Percentiles rank a stretch among this genome's conserved stretches.
Evolutionary conservation across 441 rosid species (phyloP).

Genomic region (Jatropha podagrica): DNA sequence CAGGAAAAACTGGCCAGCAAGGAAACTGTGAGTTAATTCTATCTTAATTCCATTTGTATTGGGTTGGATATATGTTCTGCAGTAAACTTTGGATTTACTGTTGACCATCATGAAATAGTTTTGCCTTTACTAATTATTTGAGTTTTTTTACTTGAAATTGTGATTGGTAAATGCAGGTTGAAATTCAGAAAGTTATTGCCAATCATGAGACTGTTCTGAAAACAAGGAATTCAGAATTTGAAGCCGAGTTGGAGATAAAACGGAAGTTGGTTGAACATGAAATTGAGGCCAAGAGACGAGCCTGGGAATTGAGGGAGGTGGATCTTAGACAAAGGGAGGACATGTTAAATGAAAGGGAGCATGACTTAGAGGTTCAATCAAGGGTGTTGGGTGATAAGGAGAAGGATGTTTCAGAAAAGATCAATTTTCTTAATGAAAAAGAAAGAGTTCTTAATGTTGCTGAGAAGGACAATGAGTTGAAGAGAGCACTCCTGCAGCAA

Average conservation of each 20-base stretch:
- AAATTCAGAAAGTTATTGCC: constrained; percentile 56
- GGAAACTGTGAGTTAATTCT: constrained; percentile 64
- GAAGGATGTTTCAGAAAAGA: constrained; percentile 63
- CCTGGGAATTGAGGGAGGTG: constrained; percentile 87
- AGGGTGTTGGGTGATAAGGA: constrained; percentile 63
- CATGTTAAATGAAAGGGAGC: constrained; percentile 62
- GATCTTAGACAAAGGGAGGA: constrained; percentile 74
- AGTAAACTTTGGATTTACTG: background rate
- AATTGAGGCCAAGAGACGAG: constrained; percentile 77
- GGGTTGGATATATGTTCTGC: background rate
- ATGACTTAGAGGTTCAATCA: constrained; percentile 69
- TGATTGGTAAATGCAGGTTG: constrained; percentile 50
- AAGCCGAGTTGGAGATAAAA: constrained; percentile 69
- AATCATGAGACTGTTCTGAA: constrained; percentile 60
- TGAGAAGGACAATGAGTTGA: constrained; percentile 51
- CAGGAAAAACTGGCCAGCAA: constrained; percentile 65
- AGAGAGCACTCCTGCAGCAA: constrained; percentile 42
- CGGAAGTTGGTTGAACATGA: constrained; percentile 70
- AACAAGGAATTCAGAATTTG: constrained; percentile 66
- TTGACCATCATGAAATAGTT: background rate
- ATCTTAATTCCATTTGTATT: background rate
- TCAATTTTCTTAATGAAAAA: constrained; percentile 50
- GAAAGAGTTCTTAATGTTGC: constrained; percentile 48
- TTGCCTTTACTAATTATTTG: background rate
- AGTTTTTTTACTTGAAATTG: constrained; percentile 3